A percentile compares a stretch with the other conserved stretches of the same genome.
Conservation (phyloP, 2,329 filamentous ascomycete species). For the Aspergillus floridensis region DNA sequence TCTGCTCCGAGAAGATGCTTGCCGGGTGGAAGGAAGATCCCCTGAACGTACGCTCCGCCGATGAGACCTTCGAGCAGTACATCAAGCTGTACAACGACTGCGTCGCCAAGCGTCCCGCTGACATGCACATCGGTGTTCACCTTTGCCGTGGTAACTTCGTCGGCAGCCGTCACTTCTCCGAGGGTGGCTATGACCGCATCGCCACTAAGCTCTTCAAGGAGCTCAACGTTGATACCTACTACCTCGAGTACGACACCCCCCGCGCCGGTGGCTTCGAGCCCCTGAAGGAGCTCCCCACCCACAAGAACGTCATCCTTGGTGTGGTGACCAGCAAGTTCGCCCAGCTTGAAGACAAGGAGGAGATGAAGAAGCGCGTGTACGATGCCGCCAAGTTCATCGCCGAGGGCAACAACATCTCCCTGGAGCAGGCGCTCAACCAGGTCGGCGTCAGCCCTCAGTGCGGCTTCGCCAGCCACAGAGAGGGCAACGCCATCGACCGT, state of each 20-base stretch:
- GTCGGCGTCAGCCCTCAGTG: constrained; percentile 70
- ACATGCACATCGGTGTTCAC: constrained; percentile 75
- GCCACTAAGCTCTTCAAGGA: constrained; percentile 64
- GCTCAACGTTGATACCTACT: constrained; percentile 65
- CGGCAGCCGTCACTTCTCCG: constrained; percentile 63
- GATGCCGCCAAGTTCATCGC: constrained; percentile 67
- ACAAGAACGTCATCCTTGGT: constrained; percentile 64
- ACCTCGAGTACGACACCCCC: constrained; percentile 67
- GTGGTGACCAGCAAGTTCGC: constrained; percentile 63
- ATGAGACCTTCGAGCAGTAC: constrained; percentile 71
- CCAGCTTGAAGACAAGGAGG: constrained; percentile 61
- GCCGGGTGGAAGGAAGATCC: constrained; percentile 66
- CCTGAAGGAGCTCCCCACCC: constrained; percentile 57
- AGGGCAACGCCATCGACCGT: constrained; percentile 66
- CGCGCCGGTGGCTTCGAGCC: constrained; percentile 66
- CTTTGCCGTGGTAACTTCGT: constrained; percentile 68
- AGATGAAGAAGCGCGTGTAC: constrained; percentile 59
- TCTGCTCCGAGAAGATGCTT: constrained; percentile 71
- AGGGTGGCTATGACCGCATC: constrained; percentile 66
- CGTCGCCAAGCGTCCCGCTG: constrained; percentile 60
- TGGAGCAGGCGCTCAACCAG: constrained; percentile 66
- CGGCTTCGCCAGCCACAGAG: constrained; percentile 71
- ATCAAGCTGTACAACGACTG: constrained; percentile 74
- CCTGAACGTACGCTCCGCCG: constrained; percentile 65
- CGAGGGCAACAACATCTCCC: constrained; percentile 61